Base-by-base conservation (phyloP, 2,329 filamentous ascomycete genomes). In the Apiospora pterosperma region DNA sequence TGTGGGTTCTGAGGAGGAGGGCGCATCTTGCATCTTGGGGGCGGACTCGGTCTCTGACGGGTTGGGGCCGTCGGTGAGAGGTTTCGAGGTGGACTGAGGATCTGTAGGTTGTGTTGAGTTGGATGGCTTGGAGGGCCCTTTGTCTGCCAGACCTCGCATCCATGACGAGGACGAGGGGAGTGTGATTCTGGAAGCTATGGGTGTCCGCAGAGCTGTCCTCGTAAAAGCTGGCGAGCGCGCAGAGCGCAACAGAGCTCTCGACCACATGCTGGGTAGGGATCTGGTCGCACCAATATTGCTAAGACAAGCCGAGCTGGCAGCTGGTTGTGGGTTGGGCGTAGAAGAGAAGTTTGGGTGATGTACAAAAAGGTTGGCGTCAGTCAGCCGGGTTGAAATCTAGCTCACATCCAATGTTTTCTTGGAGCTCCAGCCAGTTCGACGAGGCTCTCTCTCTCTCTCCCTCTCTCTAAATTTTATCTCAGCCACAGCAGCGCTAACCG, bases 111-210 rank as follows among this genome's bases (percentile, higher is more conserved):
- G 44, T 39, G 36, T 42, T 16, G 28, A 36, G 38, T 62, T 64
- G 36, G 16, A 69, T 52, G 38, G 76, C 72, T 41, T 73, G 44
- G 7, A 55, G 60, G 61, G 73, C 70, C 44, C 70, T 70, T 61
- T 77, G 36, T 79, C 75, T 44, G 80, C 80, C 78, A 84, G 79
- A 28, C 78, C 78, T 65, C 81, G 77, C 65, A 67, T 73, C 80
- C 80, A 83, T 77, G 78, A 69, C 67, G 74, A 72, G 21, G 71
- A 68, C 6, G 73, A 71, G 34, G 78, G 71, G 6, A 69, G 71
- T 38, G 73, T 68, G 67, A 76, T 72, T 67, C 76, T 74, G 11
- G 75, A 67, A 59, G 74, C 66, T 21, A 72, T 36, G 4, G 69
- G 63, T n/a, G 67, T 66, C 58, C 67, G 63, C 64, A 69, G 52